Evolutionary conservation across 495 filamentous ascomycete species (phyloP), one percentile per base, ranked within the genome.

Genomic region (Bryoglossum gracile): DNA sequence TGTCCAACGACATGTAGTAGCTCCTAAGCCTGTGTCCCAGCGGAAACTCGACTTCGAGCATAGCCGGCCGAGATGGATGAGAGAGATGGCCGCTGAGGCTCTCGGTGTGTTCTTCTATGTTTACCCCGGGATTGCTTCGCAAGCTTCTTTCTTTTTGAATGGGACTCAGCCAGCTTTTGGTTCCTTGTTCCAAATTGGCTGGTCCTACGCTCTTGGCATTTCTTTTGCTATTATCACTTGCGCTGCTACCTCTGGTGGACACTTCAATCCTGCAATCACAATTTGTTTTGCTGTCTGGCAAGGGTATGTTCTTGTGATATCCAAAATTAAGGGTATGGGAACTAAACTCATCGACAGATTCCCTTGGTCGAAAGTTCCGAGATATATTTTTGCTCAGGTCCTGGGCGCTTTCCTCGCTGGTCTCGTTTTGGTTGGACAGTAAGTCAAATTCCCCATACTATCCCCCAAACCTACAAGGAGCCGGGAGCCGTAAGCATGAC

Each of bases 161-260:
- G 55, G 51, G 9, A 60, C 66, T 0, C 24, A 49, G 3, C 55
- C 56, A 35, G 62, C 58, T 6, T 75, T 69, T 46, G 64, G 71
- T 32, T 65, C 58, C 39, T 50, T 77, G 40, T 69, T 75, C 53
- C 65, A 70, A 43, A 72, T 75, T 43, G 73, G 73, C 21, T 70
- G 60, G 52, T 68, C 71, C 3, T 75, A 69, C 51, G 72, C 71
- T 21, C 52, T 76, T 34, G 74, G 74, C 8, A 77, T 77, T 49
- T 67, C 71, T 10, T 75, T 77, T 50, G 74, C 74, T 25, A 75
- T 77, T 59, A 72, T 75, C 40, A 68, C 67, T 32, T 74, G 71
- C 44, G 74, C 66, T 39, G 56, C 72, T 6, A 74, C 70, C 0
- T 72, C 68, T 11, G 74, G 74, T 49, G 74, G 74, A 8, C 74